Conservation (phyloP, 176 grass and related monocot genomes). For the Alloteropsis semialata region DNA sequence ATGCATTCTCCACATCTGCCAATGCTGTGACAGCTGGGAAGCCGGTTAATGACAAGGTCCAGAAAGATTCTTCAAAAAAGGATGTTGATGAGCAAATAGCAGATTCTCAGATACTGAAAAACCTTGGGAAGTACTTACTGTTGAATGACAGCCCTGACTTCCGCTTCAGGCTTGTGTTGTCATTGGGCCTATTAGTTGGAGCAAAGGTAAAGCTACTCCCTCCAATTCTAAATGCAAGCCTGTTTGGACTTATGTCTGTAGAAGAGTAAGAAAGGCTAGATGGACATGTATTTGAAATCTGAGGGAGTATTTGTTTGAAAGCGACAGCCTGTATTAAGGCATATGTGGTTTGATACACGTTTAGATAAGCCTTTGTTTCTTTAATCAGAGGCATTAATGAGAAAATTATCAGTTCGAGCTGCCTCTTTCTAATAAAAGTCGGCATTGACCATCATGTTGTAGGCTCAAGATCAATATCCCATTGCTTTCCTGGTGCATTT, state of each 20-base stretch:
- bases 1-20: conserved; percentile 81
- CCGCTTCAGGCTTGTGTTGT: conserved; percentile 75
- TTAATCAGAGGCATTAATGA: neutral
- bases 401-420: neutral
- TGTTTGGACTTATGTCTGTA: neutral
- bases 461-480: neutral
- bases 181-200: conserved; percentile 77
- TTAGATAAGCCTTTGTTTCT: conserved; percentile 7
- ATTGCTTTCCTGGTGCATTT: neutral
- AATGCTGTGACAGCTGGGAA: conserved; percentile 46
- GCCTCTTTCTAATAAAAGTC: neutral
- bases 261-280: neutral
- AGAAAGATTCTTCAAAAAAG: conserved; percentile 47
- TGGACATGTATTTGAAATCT: neutral
- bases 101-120: conserved; percentile 73
- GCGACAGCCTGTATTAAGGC: neutral
- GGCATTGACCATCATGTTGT: neutral
- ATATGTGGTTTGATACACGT: neutral
- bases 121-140: conserved; percentile 78
- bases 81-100: conserved; percentile 72
- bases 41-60: conserved; percentile 48
- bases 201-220: conserved; percentile 69
- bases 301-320: neutral
- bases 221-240: neutral
- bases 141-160: conserved; percentile 84